phyloP scores from a whole-genome alignment of 1,139 yeast genomes.

The Kurtzmaniella quercitrusa region DNA sequence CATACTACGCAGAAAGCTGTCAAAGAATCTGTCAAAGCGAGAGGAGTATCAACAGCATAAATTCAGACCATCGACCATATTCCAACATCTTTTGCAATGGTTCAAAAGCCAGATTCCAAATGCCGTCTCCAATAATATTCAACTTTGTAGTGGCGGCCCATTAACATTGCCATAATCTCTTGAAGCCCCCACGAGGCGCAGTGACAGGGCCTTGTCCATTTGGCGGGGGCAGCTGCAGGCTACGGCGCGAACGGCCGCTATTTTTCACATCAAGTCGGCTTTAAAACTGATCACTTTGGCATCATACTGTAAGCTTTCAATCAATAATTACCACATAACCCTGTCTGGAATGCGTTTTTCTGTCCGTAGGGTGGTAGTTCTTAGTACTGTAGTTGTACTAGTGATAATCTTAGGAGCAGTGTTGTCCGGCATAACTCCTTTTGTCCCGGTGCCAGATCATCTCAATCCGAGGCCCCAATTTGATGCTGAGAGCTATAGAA shows the following conservation, averaged over 20 bases:
- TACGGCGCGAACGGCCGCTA: background rate
- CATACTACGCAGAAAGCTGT: too few relatives aligned
- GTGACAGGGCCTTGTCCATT: background rate
- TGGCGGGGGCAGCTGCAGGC: background rate
- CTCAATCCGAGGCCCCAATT: background rate
- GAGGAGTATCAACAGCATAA: too few relatives aligned
- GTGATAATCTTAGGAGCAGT: background rate
- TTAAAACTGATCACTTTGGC: background rate
- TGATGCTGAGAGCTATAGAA: conserved; percentile 8
- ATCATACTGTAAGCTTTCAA: too few relatives aligned
- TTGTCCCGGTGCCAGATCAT: background rate
- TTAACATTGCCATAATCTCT: too few relatives aligned
- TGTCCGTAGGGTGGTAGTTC: background rate
- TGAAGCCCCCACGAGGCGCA: conserved; percentile 1
- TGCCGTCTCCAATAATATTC: too few relatives aligned
- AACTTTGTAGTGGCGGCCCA: too few relatives aligned
- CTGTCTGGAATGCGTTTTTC: background rate
- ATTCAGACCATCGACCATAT: too few relatives aligned
- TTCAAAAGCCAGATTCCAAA: too few relatives aligned
- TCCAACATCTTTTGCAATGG: too few relatives aligned
- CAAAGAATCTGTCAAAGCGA: too few relatives aligned
- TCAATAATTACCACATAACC: background rate
- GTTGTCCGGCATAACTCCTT: background rate
- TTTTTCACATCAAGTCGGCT: background rate
- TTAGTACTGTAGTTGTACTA: background rate